phyloP scores from a whole-genome alignment of 352 stramenopile species.

The Phytophthora uliginosa region DNA sequence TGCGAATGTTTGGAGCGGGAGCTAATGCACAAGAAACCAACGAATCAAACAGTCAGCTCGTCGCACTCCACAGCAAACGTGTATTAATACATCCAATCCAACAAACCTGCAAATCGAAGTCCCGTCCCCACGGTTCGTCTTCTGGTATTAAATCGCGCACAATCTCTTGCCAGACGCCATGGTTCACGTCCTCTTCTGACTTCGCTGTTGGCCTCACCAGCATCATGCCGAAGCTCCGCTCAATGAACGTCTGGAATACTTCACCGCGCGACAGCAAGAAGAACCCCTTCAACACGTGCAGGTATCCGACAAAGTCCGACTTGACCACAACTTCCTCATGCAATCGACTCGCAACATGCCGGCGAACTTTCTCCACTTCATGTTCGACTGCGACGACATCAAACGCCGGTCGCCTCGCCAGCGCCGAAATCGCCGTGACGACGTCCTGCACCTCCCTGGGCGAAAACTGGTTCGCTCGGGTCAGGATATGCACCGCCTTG shows the following conservation, averaged over 20 bases:
- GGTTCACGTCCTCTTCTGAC: constrained; percentile 73
- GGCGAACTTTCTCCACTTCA: constrained; percentile 67
- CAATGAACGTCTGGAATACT: constrained; percentile 80
- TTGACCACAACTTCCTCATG: constrained; percentile 79
- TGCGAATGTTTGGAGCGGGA: constrained; percentile 70
- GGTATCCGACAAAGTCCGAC: constrained; percentile 65
- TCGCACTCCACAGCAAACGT: neutral
- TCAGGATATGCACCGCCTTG: constrained; percentile 70
- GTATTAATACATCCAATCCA: too few species aligned
- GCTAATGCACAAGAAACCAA: constrained; percentile 28
- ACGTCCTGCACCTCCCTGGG: constrained; percentile 63
- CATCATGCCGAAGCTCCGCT: constrained; percentile 72
- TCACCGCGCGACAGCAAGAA: constrained; percentile 77
- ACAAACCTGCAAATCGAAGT: constrained; percentile 61
- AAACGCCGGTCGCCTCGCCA: constrained; percentile 53
- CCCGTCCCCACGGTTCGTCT: constrained; percentile 44
- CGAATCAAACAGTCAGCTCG: constrained; percentile 1
- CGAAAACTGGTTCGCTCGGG: constrained; percentile 54
- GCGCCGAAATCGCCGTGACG: constrained; percentile 41
- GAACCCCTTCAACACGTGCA: constrained; percentile 70
- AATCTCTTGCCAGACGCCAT: constrained; percentile 65
- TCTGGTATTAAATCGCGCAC: constrained; percentile 63
- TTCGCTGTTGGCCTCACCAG: constrained; percentile 52
- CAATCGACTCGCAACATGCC: constrained; percentile 59
- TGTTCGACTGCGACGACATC: constrained; percentile 61